Evolutionary conservation across 768 basidiomycete species (phyloP).

Genomic region (Leccinum arenicola): DNA sequence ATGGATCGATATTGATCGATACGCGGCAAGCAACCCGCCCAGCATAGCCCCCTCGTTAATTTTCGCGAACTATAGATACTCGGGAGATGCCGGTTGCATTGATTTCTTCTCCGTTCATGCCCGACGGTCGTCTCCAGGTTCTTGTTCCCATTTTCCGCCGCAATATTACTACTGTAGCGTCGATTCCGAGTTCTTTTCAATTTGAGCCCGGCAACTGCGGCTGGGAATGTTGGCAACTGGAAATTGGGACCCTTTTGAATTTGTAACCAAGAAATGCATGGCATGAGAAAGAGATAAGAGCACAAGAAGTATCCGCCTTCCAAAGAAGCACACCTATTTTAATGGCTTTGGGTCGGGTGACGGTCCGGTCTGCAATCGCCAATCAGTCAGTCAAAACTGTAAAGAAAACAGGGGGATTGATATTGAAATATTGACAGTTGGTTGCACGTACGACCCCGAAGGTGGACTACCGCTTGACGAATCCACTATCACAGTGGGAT

Average conservation of each 20-base stretch:
- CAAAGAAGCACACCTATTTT: background rate
- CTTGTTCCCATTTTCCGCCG: background rate
- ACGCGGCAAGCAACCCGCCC: too few species aligned
- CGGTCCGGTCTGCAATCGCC: background rate
- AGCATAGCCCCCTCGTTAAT: too few species aligned
- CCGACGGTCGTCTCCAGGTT: background rate
- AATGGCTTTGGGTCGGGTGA: background rate
- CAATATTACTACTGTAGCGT: background rate
- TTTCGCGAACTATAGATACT: background rate
- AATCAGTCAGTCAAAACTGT: background rate
- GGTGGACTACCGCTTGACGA: too few species aligned
- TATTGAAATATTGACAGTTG: background rate
- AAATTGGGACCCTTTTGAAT: background rate
- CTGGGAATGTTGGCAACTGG: background rate
- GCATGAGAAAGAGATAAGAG: background rate
- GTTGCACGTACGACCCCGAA: background rate
- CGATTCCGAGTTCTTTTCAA: background rate
- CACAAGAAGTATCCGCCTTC: background rate
- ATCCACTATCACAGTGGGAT: too few species aligned
- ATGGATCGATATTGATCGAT: background rate
- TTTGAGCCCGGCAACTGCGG: background rate
- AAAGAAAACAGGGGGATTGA: background rate
- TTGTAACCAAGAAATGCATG: background rate
- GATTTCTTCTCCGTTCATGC: background rate
- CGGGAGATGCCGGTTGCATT: background rate